phyloP scores from a whole-genome alignment of 805 yeast genomes.

The Zygosaccharomyces bailii region DNA sequence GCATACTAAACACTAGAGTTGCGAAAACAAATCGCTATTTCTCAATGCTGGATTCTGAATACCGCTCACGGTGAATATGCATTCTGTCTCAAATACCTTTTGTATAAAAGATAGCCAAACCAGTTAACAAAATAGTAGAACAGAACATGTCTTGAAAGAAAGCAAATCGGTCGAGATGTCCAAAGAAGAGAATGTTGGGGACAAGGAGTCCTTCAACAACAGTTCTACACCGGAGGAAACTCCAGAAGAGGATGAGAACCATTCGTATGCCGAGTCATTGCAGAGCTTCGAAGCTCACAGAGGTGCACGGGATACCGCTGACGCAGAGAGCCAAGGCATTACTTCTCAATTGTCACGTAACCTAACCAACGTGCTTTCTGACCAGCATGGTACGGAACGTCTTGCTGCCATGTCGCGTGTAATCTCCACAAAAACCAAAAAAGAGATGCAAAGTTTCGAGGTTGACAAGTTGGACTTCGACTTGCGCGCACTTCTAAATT shows the following conservation, averaged over 20 bases:
- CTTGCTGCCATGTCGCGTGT: slow-evolving; percentile 49
- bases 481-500: slow-evolving; percentile 41
- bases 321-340: slow-evolving; percentile 24
- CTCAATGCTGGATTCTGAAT: too few relatives aligned
- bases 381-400: slow-evolving; percentile 38
- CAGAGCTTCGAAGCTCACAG: slow-evolving; percentile 20
- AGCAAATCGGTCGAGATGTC: slow-evolving; percentile 19
- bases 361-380: slow-evolving; percentile 32
- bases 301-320: slow-evolving; percentile 1
- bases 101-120: too few relatives aligned
- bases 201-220: slow-evolving; percentile 22
- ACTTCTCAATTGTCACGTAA: slow-evolving; percentile 33
- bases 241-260: slow-evolving; percentile 12
- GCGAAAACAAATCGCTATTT: too few relatives aligned
- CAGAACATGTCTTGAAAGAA: too few relatives aligned
- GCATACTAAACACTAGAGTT: too few relatives aligned
- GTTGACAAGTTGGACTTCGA: slow-evolving; percentile 46
- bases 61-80: too few relatives aligned
- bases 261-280: slow-evolving; percentile 27
- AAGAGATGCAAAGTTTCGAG: slow-evolving; percentile 44
- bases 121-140: too few relatives aligned
- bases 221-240: slow-evolving; percentile 1
- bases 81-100: too few relatives aligned
- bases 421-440: slow-evolving; percentile 47
- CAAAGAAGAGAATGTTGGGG: slow-evolving; percentile 18